Base-by-base conservation (phyloP, 768 basidiomycete species). In the Tylopilus sp. region DNA sequence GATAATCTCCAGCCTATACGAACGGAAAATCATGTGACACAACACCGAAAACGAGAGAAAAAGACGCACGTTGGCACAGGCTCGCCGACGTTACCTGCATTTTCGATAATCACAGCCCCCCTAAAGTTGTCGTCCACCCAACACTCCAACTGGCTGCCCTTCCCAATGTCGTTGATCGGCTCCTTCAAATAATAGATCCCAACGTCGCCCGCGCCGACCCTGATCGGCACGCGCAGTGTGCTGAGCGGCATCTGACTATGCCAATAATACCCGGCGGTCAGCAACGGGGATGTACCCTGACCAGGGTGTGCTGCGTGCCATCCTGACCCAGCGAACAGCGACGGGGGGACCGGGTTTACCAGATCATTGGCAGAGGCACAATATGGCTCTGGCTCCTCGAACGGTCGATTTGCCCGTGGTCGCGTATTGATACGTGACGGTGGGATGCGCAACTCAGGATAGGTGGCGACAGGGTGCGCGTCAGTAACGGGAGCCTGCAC, bases 321-420 rank as follows among this genome's bases (percentile, higher is more conserved):
- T 6, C 97, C 97, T 0, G 87, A 86, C 26, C 94, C 97, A 55
- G 87, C 89, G 74, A 98, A 98, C 59, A 98, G 72, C 26, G 90
- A 91, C 0, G 86, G 83, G n/a, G 95, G 95, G 0, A 98, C 78
- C 1, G 97, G 97, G 72, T 98, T 98, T 69, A 99, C 91, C 46
- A 98, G 77, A 67, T 99, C 95, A 69, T 98, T 95, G n/a, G 97
- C 97, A 20, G 86, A 87, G 0, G 91, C 93, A 69, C 97, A 98
- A 73, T 79, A 93, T 7, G 95, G 97, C 35, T 83, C 78, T 45
- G 95, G 81, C 69, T 98, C 97, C 66, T 89, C 82, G 68, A 88
- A 95, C 4, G 81, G 75, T 1, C 73, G 69, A 66, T 58, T 31
- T 1, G 67, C 71, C 51, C 70, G 71, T 3, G 89, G 89, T 3